Evolutionary conservation across 805 yeast species (phyloP).

Genomic region (Wickerhamiella musiphila): DNA sequence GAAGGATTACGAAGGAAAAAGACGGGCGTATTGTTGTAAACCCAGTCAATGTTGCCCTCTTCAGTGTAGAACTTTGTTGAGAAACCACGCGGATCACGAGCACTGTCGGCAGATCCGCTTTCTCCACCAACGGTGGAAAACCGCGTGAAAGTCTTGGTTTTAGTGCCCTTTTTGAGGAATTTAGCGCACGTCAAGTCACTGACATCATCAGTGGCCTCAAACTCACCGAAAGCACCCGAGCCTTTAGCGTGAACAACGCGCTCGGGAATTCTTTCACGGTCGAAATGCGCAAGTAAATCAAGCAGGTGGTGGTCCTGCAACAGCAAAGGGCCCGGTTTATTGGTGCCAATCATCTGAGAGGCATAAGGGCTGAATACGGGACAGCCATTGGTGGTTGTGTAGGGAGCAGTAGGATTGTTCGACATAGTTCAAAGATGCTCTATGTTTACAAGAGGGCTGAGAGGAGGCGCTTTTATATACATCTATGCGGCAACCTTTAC

Average conservation of each 20-base stretch:
- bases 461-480: too few relatives aligned
- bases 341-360: constrained; percentile 35
- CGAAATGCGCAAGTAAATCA: constrained; percentile 41
- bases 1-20: constrained; percentile 48
- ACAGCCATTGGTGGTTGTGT: constrained; percentile 39
- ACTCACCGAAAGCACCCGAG: constrained; percentile 43
- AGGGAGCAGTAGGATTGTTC: constrained; percentile 11
- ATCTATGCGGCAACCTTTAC: too few relatives aligned
- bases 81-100: constrained; percentile 57
- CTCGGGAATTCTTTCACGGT: constrained; percentile 49
- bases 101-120: constrained; percentile 45
- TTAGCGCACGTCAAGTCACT: constrained; percentile 30
- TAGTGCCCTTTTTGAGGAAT: constrained; percentile 64
- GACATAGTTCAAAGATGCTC: background rate
- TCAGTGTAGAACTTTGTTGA: constrained; percentile 49
- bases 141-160: constrained; percentile 44
- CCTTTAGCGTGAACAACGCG: constrained; percentile 56
- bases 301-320: constrained; percentile 41
- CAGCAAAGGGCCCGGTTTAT: constrained; percentile 39
- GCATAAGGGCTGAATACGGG: constrained; percentile 41
- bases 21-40: constrained; percentile 57
- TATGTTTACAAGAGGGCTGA: too few relatives aligned
- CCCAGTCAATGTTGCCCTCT: constrained; percentile 56
- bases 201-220: constrained; percentile 41
- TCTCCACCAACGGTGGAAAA: constrained; percentile 60